Conservation (phyloP, 1,284 basidiomycete genomes). For the Clitocybe nebularis region DNA sequence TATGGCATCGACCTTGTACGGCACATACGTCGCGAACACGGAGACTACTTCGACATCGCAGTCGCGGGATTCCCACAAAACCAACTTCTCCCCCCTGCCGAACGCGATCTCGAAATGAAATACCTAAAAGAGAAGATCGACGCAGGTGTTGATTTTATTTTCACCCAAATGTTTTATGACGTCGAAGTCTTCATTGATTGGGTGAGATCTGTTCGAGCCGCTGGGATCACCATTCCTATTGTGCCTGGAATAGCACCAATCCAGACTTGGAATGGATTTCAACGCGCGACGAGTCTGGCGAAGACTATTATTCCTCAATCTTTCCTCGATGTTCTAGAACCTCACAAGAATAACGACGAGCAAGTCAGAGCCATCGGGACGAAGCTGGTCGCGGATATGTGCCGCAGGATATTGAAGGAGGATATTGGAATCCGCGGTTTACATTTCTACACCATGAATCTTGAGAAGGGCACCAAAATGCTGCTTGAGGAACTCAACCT, state of each 20-base stretch:
- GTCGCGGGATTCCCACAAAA: slow-evolving; percentile 89
- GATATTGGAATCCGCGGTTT: slow-evolving; percentile 81
- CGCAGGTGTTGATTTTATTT: slow-evolving; percentile 86
- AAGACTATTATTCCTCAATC: slow-evolving; percentile 79
- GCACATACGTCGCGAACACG: slow-evolving; percentile 80
- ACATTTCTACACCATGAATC: slow-evolving; percentile 98
- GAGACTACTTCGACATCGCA: slow-evolving; percentile 92
- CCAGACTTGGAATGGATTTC: slow-evolving; percentile 97
- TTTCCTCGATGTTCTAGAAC: slow-evolving; percentile 82
- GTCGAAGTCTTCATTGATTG: slow-evolving; percentile 81
- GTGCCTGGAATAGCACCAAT: slow-evolving; percentile 97
- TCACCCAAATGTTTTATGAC: slow-evolving; percentile 97
- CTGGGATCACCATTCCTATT: slow-evolving; percentile 91
- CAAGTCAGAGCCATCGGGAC: slow-evolving; percentile 87
- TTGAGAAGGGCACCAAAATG: slow-evolving; percentile 94
- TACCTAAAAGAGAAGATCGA: slow-evolving; percentile 88
- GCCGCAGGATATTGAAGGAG: slow-evolving; percentile 72
- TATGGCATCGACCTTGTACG: slow-evolving; percentile 89
- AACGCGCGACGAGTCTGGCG: slow-evolving; percentile 87
- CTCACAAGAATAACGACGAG: slow-evolving; percentile 89
- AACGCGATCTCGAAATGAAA: slow-evolving; percentile 80
- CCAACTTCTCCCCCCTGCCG: slow-evolving; percentile 59
- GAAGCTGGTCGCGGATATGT: slow-evolving; percentile 87
- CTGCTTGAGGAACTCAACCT: slow-evolving; percentile 85
- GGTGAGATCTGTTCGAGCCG: slow-evolving; percentile 79